A percentile compares a stretch with the other conserved stretches of the same genome.
phyloP scores from a whole-genome alignment of 2,329 filamentous ascomycete genomes.

The Talaromyces sp. region DNA sequence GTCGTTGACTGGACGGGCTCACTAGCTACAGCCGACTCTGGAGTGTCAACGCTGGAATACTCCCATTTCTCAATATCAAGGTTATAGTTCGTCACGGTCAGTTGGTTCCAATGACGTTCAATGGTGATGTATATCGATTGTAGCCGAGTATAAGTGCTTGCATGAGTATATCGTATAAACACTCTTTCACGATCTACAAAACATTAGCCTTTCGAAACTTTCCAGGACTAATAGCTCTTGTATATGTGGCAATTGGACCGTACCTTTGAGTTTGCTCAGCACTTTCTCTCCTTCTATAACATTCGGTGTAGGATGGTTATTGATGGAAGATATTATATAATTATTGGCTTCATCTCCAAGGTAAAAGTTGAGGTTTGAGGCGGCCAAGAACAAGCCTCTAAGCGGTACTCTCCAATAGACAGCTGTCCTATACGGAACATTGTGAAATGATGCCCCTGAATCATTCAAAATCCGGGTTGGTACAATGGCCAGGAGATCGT shows the following conservation, averaged over 20 bases:
- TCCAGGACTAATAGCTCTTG: neutral
- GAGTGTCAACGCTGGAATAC: constrained; percentile 4
- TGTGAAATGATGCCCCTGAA: constrained; percentile 12
- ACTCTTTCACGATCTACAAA: constrained; percentile 16
- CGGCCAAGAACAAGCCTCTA: constrained; percentile 12
- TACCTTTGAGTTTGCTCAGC: constrained; percentile 12
- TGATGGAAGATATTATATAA: constrained; percentile 15
- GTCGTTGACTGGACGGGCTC: neutral
- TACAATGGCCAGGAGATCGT: constrained; percentile 14
- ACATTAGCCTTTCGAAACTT: neutral
- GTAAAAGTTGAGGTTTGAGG: neutral
- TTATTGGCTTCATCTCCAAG: neutral
- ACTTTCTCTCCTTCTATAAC: constrained; percentile 15
- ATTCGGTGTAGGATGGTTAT: constrained; percentile 5
- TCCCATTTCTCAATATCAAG: constrained; percentile 10
- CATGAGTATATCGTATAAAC: constrained; percentile 3
- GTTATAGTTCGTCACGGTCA: constrained; percentile 6
- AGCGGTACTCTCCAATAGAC: constrained; percentile 17
- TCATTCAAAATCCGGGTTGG: constrained; percentile 11
- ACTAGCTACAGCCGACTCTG: neutral
- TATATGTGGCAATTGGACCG: neutral
- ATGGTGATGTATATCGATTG: constrained; percentile 13
- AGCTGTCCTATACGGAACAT: constrained; percentile 18
- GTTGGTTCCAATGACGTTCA: constrained; percentile 13
- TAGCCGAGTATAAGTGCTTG: neutral